Evolutionary conservation across 2,329 filamentous ascomycete genomes (phyloP).

Genomic region (Fusarium pseudoanthophilum): DNA sequence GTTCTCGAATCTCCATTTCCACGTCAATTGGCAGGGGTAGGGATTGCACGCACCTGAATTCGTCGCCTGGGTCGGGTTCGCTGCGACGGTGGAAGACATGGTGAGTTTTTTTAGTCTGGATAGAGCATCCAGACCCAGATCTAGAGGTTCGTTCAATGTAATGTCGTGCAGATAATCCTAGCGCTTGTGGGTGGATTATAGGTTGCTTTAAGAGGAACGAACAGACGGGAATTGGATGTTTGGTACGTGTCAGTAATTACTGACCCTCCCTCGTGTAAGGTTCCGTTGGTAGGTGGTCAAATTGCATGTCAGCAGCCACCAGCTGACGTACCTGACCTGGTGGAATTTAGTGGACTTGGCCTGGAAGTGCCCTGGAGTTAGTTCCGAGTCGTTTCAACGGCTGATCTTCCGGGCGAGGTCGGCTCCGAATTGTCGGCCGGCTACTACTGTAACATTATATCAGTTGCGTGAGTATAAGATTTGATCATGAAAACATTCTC

Average conservation of each 20-base stretch:
- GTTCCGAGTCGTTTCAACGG: conserved; percentile 30
- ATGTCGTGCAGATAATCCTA: conserved; percentile 28
- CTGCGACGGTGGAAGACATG: conserved; percentile 55
- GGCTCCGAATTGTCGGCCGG: conserved; percentile 26
- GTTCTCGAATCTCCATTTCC: conserved; percentile 40
- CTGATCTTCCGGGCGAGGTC: conserved; percentile 7
- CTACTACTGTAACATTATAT: conserved; percentile 6
- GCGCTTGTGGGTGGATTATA: conserved; percentile 13
- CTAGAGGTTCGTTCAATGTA: conserved; percentile 28
- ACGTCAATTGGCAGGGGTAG: conserved; percentile 40
- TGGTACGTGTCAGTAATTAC: conserved; percentile 16
- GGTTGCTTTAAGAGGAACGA: conserved; percentile 27
- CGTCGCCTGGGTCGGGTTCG: conserved; percentile 50
- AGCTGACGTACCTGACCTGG: conserved; percentile 1
- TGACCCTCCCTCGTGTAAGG: conserved; percentile 30
- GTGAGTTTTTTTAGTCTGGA: conserved; percentile 35
- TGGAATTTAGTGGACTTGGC: conserved; percentile 43
- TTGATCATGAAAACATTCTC: background rate
- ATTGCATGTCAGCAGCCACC: conserved; percentile 39
- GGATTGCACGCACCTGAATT: conserved; percentile 50
- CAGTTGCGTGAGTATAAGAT: background rate
- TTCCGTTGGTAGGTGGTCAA: conserved; percentile 8
- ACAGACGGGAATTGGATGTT: conserved; percentile 21
- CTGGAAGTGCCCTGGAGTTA: conserved; percentile 28
- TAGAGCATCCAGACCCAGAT: conserved; percentile 33